Evolutionary conservation across 1,284 basidiomycete genomes (phyloP), one percentile per base, ranked within the genome.

Genomic region (Caloboletus inedulis): DNA sequence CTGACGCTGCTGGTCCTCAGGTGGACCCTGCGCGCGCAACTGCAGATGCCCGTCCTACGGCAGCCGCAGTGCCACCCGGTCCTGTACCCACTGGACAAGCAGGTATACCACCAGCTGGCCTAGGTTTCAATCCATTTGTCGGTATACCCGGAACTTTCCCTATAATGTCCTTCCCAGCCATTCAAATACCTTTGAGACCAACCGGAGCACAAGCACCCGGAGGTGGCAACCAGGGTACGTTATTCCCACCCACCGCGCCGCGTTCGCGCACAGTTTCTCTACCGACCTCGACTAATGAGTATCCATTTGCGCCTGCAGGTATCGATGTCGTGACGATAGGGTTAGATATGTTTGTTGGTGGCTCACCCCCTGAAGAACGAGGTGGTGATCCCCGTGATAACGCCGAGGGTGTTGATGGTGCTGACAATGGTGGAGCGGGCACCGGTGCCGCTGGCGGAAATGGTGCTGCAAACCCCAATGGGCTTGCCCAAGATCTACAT

Each of bases 271-370:
- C 25, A 51, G 42, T 54, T 14, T 27, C 19, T 34, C 57, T 63
- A 13, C 62, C 49, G 41, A 57, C 7, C 53, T 69, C 51, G 18
- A 54, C 60, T 55, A 49, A 67, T 27, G 57, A 56, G 53, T 18
- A 37, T 43, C 1, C 34, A 0, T 51, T 54, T 49, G 30, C 10
- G 5, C 33, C 33, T 33, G 2, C 21, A 58, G 69, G 57, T 52
- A 40, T 58, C 1, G 68, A 68, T 47, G 37, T 68, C 2, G 0
- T 68, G 25, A 70, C 66, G 25, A 65, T 68, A 40, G 66, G 66
- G 30, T 31, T 68, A 12, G 66, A 68, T 44, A 67, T 68, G 68
- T 66, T 71, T 49, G 47, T 71, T 3, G 59, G 60, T 39, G 59
- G 56, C 37, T 47, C 57, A 10, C 54, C 49, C 4, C 55, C 53